A percentile compares a stretch with the other conserved stretches of the same genome.
Conservation (phyloP, 1,139 yeast species). For the Saccharomyces pastorianus region DNA sequence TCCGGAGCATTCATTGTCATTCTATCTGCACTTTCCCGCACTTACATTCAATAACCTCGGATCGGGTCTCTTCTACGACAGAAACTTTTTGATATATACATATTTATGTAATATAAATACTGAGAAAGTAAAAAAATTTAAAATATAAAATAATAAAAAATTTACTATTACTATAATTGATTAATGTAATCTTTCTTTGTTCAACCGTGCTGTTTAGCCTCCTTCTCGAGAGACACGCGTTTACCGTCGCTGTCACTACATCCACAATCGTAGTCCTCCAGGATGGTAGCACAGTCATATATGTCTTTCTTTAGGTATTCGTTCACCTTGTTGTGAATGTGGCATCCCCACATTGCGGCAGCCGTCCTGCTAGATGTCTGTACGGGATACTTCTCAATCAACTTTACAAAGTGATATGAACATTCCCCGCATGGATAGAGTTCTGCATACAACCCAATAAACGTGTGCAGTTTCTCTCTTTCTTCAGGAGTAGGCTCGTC, state of each 20-base stretch:
- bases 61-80: neutral
- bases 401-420: slow-evolving; percentile 76
- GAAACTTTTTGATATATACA: neutral
- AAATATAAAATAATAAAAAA: too few relatives aligned
- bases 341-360: slow-evolving; percentile 96
- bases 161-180: too few relatives aligned
- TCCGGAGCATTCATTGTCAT: neutral
- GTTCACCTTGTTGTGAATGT: slow-evolving; percentile 84
- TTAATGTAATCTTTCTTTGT: neutral
- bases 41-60: neutral
- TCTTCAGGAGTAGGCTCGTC: slow-evolving; percentile 64
- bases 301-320: slow-evolving; percentile 56
- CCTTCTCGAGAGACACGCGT: slow-evolving; percentile 11
- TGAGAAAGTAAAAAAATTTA: neutral
- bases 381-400: slow-evolving; percentile 70
- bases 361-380: slow-evolving; percentile 68
- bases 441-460: slow-evolving; percentile 56
- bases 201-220: slow-evolving; percentile 14
- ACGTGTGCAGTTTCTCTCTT: slow-evolving; percentile 49
- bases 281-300: slow-evolving; percentile 76
- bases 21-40: neutral
- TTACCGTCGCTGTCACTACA: slow-evolving; percentile 37
- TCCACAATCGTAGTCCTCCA: slow-evolving; percentile 93
- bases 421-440: slow-evolving; percentile 93
- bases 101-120: neutral